Base-by-base conservation (phyloP, 805 yeast species). In the Maudiozyma pseudohumilis region DNA sequence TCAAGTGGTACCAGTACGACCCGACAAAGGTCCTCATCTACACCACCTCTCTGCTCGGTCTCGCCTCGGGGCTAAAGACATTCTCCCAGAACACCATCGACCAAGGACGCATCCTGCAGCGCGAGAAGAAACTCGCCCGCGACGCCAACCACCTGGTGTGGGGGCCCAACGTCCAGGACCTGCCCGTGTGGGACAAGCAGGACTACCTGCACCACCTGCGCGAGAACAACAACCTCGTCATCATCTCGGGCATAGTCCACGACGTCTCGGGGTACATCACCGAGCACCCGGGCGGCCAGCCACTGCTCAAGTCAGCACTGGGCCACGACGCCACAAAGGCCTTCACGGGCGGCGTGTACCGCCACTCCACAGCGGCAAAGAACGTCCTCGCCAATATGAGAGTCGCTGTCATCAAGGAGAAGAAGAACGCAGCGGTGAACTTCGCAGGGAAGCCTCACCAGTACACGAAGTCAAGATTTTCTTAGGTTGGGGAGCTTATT, bases 241-340 rank as follows among this genome's bases (percentile, higher is more conserved):
- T 83, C 47, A 75, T 83, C 44, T 72, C 80, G 32, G 92, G 92
- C 50, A 81, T 83, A 41, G 84, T 82, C 33, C 92, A 83, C 60
- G 80, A 82, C 52, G 83, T 80, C 46, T 63, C 80, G 42, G 61
- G 64, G 12, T 82, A 80, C 58, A 69, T 80, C 47, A 69, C 72
- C 41, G 84, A 79, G 53, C 94, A 83, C 56, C 94, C 94, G 46
- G 94, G 94, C 70, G 94, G 94, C 48, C 76, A 72, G 55, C 77
- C 85, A 33, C 64, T 83, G 44, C 61, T 83, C 34, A 69, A 73
- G 49, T 77, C 87, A 24, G 77, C 88, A 2, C 63, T 72, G 43
- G 88, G 89, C 51, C 82, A 80, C 58, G 92, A 83, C 59, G 89
- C 89, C 20, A 79, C 89, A 11, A 73, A 72, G 55, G 92, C 88